phyloP scores from a whole-genome alignment of 768 basidiomycete species.

The Tubosaeta brunneosetosa region DNA sequence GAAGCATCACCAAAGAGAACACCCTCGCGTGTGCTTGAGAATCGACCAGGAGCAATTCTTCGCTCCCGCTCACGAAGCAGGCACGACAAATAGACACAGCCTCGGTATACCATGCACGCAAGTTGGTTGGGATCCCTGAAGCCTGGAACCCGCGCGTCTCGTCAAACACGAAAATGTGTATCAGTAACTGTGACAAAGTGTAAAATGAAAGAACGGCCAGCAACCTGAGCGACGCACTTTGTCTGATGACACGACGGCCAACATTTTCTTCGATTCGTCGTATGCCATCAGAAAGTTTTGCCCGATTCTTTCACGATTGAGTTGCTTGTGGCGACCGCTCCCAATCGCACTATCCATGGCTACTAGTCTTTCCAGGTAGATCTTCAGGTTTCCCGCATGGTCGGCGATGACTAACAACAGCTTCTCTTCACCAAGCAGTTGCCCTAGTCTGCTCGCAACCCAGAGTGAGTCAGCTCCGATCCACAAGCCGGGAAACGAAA shows the following conservation, averaged over 20 bases:
- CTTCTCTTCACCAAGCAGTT: slow-evolving; percentile 38
- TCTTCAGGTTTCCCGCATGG: slow-evolving; percentile 26
- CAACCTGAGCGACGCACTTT: slow-evolving; percentile 29
- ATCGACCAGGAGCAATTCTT: slow-evolving; percentile 52
- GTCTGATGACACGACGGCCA: slow-evolving; percentile 40
- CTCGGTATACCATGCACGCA: slow-evolving; percentile 40
- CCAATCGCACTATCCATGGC: slow-evolving; percentile 32
- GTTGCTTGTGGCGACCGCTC: slow-evolving; percentile 22
- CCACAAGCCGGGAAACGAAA: neutral
- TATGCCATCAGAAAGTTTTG: slow-evolving; percentile 41
- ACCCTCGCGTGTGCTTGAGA: slow-evolving; percentile 39
- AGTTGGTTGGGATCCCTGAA: slow-evolving; percentile 37
- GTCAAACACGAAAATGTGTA: slow-evolving; percentile 48
- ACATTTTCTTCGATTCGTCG: slow-evolving; percentile 48
- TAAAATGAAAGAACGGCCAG: neutral
- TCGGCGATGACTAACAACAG: slow-evolving; percentile 41
- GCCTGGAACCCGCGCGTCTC: slow-evolving; percentile 41
- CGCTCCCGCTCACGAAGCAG: slow-evolving; percentile 45
- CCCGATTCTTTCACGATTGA: slow-evolving; percentile 46
- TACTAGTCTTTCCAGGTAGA: slow-evolving; percentile 37
- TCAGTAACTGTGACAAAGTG: slow-evolving; percentile 22
- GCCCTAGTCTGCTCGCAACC: slow-evolving; percentile 26
- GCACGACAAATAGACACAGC: slow-evolving; percentile 30
- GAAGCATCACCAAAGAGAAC: slow-evolving; percentile 41
- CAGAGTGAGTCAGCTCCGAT: neutral